Evolutionary conservation across 225 moss, liverwort and hornwort genomes (phyloP).

Genomic region (Pseudoscleropodium purum): DNA sequence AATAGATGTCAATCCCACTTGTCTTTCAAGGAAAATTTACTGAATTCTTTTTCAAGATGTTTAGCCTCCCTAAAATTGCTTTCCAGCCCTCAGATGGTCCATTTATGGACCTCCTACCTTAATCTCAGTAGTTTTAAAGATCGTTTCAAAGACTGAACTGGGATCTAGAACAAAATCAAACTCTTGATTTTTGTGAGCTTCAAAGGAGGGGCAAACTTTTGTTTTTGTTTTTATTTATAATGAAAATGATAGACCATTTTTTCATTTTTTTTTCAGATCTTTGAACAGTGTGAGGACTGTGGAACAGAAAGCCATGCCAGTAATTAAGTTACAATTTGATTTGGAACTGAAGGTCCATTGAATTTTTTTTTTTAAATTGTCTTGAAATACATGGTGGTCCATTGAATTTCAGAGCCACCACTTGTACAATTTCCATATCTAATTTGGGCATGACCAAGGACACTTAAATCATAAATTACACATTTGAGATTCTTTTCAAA

Average conservation of each 20-base stretch:
- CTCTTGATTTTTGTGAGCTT: not conserved
- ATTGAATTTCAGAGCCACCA: not conserved
- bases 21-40: too few relatives aligned
- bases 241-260: not conserved
- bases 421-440: not conserved
- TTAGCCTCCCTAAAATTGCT: too few relatives aligned
- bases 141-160: not conserved
- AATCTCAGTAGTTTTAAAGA: not conserved
- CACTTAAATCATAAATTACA: not conserved
- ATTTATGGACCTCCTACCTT: too few relatives aligned
- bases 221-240: fast-evolving
- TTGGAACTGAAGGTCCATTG: not conserved
- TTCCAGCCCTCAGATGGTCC: too few relatives aligned
- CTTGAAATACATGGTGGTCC: too few relatives aligned
- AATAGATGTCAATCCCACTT: too few relatives aligned
- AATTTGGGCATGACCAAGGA: not conserved
- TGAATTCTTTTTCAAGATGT: too few relatives aligned
- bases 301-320: not conserved
- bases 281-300: not conserved
- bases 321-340: not conserved
- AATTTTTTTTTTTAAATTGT: too few relatives aligned
- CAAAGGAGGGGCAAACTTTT: not conserved
- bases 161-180: not conserved
- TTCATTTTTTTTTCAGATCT: not conserved
- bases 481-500: not conserved